Base-by-base conservation (phyloP, 306 rosid genomes). In the Trifolium repens region DNA sequence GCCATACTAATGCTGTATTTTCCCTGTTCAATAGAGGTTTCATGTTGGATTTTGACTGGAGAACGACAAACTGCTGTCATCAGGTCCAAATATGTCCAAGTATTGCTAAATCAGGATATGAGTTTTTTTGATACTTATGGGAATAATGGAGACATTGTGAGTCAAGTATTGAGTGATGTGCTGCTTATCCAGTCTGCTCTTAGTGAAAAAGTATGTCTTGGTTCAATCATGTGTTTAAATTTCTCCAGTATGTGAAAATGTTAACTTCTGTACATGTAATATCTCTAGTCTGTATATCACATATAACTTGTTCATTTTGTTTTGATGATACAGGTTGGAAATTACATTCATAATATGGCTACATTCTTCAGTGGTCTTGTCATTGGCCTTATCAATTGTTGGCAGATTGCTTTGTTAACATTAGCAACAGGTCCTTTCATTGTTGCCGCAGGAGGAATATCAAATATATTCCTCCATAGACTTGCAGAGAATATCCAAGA, bases 401-500 rank as follows among this genome's bases (percentile, higher is more conserved):
- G 98, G 98, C 89, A 89, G 93, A 91, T 94, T 79, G 97, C 98
- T 2, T 86, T 89, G 73, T 82, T 94, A 83, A 94, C 98, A 55
- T 82, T 94, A 81, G 96, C 89, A 75, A 94, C 98, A 2, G 98
- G 98, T 75, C 98, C 98, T 35, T 91, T 94, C 77, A 94, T 94
- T 83, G 97, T 94, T 26, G 98, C 98, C 67, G 98, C 98, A 26
- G 98, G 98, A 73, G 98, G 98, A 84, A 85, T 94, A 87, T 94
- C 98, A 67, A 94, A 94, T 85, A 89, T 94, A 85, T 94, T 94
- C 82, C 98, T 94, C 75, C 98, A 94, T 50, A 87, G 97, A 84
- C 98, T 94, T 66, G 98, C 98, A 46, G 98, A 94, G 86, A 94
- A 88, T 82, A 94, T 94, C 87, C 98, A 94, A 86, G 98, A 94